These are phyloP conservation scores for Panaeolus papilionaceus DNA, from an alignment of 768 basidiomycete genomes.

Conservation along the genomic window DNA sequence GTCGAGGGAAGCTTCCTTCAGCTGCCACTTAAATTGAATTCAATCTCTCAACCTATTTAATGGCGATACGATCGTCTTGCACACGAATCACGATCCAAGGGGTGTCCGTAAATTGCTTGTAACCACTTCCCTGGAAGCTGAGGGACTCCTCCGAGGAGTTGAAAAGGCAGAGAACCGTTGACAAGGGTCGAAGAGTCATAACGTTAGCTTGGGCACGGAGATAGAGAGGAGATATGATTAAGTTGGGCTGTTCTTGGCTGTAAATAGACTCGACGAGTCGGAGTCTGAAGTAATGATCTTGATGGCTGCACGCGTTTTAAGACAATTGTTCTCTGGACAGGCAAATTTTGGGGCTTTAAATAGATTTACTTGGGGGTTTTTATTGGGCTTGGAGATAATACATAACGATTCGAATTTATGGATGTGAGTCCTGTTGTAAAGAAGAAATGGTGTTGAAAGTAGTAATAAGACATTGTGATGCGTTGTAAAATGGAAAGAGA, in stretches of 20 bases:
- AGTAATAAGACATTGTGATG: conserved; percentile 13
- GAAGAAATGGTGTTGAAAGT: conserved; percentile 9
- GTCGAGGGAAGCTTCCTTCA: neutral
- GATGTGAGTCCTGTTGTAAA: neutral
- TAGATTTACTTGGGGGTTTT: conserved; percentile 3
- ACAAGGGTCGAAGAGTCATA: neutral
- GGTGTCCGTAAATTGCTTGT: neutral
- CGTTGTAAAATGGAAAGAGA: neutral
- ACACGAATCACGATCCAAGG: conserved; percentile 1
- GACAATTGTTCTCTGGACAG: neutral
- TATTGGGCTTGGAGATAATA: conserved; percentile 2
- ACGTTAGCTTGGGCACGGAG: conserved; percentile 1
- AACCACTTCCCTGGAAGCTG: neutral
- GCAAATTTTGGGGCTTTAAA: neutral
- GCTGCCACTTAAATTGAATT: conserved; percentile 1
- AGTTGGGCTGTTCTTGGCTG: conserved; percentile 3
- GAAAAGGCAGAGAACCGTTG: neutral
- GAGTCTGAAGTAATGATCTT: neutral
- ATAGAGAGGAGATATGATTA: conserved; percentile 12
- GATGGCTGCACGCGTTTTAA: neutral
- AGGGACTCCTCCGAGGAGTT: conserved; percentile 5
- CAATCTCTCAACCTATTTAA: conserved; percentile 1
- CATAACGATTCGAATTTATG: neutral
- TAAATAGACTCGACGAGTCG: conserved; percentile 1
- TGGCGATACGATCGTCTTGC: neutral